Conservation (phyloP, 108 stramenopile species). For the Schizochytrium sp. region DNA sequence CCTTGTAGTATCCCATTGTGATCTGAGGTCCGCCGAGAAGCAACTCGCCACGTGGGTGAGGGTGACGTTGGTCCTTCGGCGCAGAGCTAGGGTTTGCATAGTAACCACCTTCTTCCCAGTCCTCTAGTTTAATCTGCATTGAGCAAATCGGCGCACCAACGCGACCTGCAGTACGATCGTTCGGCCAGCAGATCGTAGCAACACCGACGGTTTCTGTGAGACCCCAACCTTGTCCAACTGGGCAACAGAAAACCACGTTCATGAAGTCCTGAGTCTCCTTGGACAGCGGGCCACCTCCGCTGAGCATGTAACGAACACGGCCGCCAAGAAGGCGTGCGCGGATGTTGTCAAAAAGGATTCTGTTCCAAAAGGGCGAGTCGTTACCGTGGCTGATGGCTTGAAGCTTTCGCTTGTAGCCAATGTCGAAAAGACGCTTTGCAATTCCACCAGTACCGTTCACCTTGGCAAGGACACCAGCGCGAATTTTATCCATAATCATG, state of each 20-base stretch:
- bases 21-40: slow-evolving; percentile 35
- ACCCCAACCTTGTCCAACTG: slow-evolving; percentile 64
- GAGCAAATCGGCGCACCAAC: slow-evolving; percentile 62
- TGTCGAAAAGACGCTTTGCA: slow-evolving; percentile 54
- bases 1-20: slow-evolving; percentile 62
- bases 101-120: slow-evolving; percentile 67
- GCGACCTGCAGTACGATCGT: slow-evolving; percentile 1
- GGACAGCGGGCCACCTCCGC: slow-evolving; percentile 62
- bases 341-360: slow-evolving; percentile 64
- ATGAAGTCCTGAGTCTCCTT: slow-evolving; percentile 61
- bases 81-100: slow-evolving; percentile 4
- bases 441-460: slow-evolving; percentile 27
- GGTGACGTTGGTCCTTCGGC: slow-evolving; percentile 6
- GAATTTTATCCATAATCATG: slow-evolving; percentile 59
- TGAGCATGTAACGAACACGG: slow-evolving; percentile 56
- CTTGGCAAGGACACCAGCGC: slow-evolving; percentile 38
- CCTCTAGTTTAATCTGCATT: slow-evolving; percentile 60
- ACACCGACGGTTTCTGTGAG: slow-evolving; percentile 63
- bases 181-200: slow-evolving; percentile 57
- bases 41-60: slow-evolving; percentile 47
- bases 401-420: not conserved
- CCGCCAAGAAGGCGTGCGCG: slow-evolving; percentile 63
- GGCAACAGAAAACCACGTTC: slow-evolving; percentile 63
- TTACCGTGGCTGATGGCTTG: not conserved
- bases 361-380: slow-evolving; percentile 61